These are phyloP conservation scores for Cercospora zeae-maydis DNA, from an alignment of 2,329 filamentous ascomycete genomes.

Conservation along the genomic window DNA sequence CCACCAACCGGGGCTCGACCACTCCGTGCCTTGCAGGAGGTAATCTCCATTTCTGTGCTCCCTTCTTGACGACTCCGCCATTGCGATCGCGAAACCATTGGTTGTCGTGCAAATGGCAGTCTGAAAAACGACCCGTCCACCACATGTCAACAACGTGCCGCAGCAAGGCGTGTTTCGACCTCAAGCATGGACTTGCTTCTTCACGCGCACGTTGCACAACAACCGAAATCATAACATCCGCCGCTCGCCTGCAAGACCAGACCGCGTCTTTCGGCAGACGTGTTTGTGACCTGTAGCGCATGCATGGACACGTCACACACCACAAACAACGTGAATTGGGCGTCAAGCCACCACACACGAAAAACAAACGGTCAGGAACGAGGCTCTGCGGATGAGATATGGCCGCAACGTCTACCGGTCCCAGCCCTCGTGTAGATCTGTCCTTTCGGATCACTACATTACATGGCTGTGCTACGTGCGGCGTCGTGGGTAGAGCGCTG, in stretches of 20 bases:
- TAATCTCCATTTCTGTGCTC: not conserved
- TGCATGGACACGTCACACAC: not conserved
- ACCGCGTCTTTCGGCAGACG: not conserved
- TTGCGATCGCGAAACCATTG: slow-evolving; percentile 3
- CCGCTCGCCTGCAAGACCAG: too few species aligned
- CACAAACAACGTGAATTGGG: not conserved
- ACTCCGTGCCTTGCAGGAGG: too few species aligned
- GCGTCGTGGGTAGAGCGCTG: too few species aligned
- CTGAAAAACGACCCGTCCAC: not conserved
- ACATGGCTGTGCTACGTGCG: not conserved
- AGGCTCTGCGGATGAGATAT: not conserved
- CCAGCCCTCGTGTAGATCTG: not conserved
- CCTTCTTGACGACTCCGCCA: not conserved
- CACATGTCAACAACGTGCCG: slow-evolving; percentile 6
- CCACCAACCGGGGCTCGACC: too few species aligned
- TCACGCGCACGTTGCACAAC: not conserved
- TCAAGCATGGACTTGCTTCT: not conserved
- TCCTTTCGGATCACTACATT: not conserved
- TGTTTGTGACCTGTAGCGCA: not conserved
- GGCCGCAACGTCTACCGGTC: not conserved
- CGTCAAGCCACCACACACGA: not conserved
- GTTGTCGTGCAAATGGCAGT: not conserved
- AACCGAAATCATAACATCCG: not conserved
- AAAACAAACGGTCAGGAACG: not conserved
- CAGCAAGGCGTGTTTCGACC: not conserved